phyloP scores from a whole-genome alignment of 2,329 filamentous ascomycete genomes.

The Colletotrichum lupini region DNA sequence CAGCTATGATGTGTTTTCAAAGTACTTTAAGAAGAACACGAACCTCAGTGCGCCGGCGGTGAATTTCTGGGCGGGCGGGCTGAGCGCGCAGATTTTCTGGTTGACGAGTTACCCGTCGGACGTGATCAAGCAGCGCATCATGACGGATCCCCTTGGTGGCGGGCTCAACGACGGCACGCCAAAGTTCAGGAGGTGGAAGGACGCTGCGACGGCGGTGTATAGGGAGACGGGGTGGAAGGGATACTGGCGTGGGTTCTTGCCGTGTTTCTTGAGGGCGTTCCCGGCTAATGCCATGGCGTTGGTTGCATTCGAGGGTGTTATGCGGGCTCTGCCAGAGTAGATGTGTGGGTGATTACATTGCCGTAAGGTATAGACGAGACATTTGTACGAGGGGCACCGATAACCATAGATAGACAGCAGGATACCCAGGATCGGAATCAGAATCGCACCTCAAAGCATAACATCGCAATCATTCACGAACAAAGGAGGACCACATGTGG shows the following conservation, averaged over 20 bases:
- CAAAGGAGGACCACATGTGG: background rate
- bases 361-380: background rate
- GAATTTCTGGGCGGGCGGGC: constrained; percentile 97
- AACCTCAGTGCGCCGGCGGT: constrained; percentile 79
- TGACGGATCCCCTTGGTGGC: constrained; percentile 91
- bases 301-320: constrained; percentile 92
- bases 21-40: constrained; percentile 74
- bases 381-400: background rate
- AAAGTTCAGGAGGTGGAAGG: constrained; percentile 79
- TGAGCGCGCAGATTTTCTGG: constrained; percentile 96
- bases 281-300: constrained; percentile 95
- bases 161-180: constrained; percentile 73
- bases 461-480: background rate
- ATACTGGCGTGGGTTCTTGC: constrained; percentile 93
- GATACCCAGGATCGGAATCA: constrained; percentile 33
- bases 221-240: constrained; percentile 80
- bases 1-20: constrained; percentile 88
- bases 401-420: constrained; percentile 16
- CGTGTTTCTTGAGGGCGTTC: constrained; percentile 93
- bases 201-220: constrained; percentile 83
- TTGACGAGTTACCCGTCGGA: constrained; percentile 90
- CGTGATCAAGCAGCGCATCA: constrained; percentile 94
- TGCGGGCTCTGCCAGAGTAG: constrained; percentile 71
- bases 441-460: constrained; percentile 13
- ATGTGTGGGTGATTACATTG: background rate